Evolutionary conservation across 306 rosid genomes (phyloP).

Genomic region (Acacia confusa): DNA sequence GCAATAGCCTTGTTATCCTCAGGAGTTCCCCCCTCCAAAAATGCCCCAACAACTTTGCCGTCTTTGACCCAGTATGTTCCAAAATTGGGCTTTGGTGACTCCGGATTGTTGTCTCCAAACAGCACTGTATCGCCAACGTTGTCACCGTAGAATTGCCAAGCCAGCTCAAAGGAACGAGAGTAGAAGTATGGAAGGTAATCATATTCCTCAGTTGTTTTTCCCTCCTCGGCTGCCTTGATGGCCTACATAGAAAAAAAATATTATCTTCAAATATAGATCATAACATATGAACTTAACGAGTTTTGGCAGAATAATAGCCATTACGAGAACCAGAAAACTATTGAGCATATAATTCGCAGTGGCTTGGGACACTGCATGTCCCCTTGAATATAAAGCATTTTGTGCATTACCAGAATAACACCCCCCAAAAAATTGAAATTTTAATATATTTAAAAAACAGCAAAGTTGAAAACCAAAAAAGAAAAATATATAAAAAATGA

Average conservation of each 20-base stretch:
- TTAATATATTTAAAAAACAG: too few relatives aligned
- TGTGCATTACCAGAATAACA: too few relatives aligned
- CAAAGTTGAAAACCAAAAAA: too few relatives aligned
- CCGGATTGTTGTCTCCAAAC: conserved; percentile 80
- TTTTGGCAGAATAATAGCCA: neutral
- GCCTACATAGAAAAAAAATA: conserved; percentile 55
- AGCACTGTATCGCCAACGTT: conserved; percentile 86
- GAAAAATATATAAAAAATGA: too few relatives aligned
- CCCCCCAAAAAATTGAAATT: too few relatives aligned
- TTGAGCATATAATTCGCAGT: conserved; percentile 10
- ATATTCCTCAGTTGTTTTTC: conserved; percentile 67
- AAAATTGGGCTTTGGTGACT: conserved; percentile 67
- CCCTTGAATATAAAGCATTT: neutral
- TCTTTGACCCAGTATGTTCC: conserved; percentile 96
- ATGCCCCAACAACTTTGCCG: conserved; percentile 81
- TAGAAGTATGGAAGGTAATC: conserved; percentile 98
- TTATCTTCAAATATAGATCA: neutral
- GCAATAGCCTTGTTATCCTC: conserved; percentile 95
- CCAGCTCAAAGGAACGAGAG: conserved; percentile 77
- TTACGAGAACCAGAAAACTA: neutral
- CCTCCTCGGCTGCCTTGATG: conserved; percentile 76
- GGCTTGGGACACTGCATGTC: conserved; percentile 2
- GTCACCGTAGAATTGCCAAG: conserved; percentile 98
- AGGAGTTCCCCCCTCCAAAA: conserved; percentile 76
- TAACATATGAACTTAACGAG: neutral